Conservation (phyloP, 2,329 filamentous ascomycete genomes). For the Neofusicoccum umdonicola region DNA sequence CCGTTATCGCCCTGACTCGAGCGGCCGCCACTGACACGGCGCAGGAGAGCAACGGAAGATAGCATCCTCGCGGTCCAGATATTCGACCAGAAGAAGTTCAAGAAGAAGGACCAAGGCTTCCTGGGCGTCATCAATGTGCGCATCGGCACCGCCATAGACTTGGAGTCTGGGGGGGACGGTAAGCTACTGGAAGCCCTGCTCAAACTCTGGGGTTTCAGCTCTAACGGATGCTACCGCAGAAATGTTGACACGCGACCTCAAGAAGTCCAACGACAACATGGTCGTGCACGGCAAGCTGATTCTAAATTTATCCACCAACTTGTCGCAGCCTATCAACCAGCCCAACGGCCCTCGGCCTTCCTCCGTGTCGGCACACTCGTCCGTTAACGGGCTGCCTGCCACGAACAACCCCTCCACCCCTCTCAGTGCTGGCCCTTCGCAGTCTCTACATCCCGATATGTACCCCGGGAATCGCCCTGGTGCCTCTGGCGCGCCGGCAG, state of each 20-base stretch:
- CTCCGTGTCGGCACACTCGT: slow-evolving; percentile 32
- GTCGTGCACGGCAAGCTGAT: slow-evolving; percentile 98
- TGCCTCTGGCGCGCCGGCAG: slow-evolving; percentile 26
- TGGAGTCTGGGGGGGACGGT: slow-evolving; percentile 90
- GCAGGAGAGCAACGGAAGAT: slow-evolving; percentile 85
- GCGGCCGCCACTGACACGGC: slow-evolving; percentile 25
- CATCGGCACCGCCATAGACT: slow-evolving; percentile 89
- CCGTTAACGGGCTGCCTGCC: slow-evolving; percentile 38
- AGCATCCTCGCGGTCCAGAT: slow-evolving; percentile 97
- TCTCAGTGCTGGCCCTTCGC: slow-evolving; percentile 22
- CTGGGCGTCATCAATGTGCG: slow-evolving; percentile 96
- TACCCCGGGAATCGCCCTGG: slow-evolving; percentile 33
- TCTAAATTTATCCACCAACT: slow-evolving; percentile 90
- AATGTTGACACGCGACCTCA: slow-evolving; percentile 95
- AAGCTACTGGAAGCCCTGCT: slow-evolving; percentile 35
- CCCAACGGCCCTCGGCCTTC: slow-evolving; percentile 16
- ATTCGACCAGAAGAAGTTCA: slow-evolving; percentile 99
- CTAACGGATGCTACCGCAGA: slow-evolving; percentile 52
- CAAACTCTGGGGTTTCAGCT: neutral
- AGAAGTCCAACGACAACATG: slow-evolving; percentile 96
- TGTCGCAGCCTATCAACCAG: slow-evolving; percentile 61
- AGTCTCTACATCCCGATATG: slow-evolving; percentile 37
- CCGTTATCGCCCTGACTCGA: slow-evolving; percentile 18
- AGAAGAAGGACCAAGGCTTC: slow-evolving; percentile 99
- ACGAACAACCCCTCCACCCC: slow-evolving; percentile 12